phyloP scores from a whole-genome alignment of 1,284 basidiomycete species.

The Irpex sp. region DNA sequence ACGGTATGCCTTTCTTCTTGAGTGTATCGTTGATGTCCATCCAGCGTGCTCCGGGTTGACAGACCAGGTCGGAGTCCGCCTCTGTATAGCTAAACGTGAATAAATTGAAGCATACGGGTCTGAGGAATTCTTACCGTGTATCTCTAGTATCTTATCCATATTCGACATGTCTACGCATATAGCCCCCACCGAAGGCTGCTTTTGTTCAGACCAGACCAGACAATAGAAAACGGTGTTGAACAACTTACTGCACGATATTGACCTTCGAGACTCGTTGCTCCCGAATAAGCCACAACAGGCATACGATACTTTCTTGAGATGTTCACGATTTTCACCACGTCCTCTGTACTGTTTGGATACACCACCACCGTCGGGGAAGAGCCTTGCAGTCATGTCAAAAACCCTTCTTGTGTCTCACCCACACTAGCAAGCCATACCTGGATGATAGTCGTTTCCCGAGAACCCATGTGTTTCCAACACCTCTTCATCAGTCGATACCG shows the following conservation, averaged over 20 bases:
- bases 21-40: conserved; percentile 82
- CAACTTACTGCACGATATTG: conserved; percentile 56
- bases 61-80: conserved; percentile 77
- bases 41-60: conserved; percentile 85
- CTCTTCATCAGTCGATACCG: conserved; percentile 53
- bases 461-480: conserved; percentile 55
- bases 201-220: background rate
- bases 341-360: conserved; percentile 46
- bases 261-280: conserved; percentile 59
- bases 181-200: conserved; percentile 24
- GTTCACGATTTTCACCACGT: conserved; percentile 56
- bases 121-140: conserved; percentile 54
- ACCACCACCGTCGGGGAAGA: conserved; percentile 66
- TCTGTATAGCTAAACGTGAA: conserved; percentile 39
- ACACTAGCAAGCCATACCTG: conserved; percentile 32
- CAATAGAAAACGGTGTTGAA: background rate
- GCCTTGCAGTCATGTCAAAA: conserved; percentile 38
- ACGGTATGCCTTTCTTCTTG: conserved; percentile 63
- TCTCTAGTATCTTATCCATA: conserved; percentile 83
- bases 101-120: too few species aligned
- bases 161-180: conserved; percentile 68
- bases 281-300: conserved; percentile 57
- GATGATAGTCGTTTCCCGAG: conserved; percentile 55
- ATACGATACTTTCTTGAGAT: conserved; percentile 56
- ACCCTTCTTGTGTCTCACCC: background rate